These are phyloP conservation scores for Suillus variegatus DNA, from an alignment of 768 basidiomycete genomes.

Conservation along the genomic window DNA sequence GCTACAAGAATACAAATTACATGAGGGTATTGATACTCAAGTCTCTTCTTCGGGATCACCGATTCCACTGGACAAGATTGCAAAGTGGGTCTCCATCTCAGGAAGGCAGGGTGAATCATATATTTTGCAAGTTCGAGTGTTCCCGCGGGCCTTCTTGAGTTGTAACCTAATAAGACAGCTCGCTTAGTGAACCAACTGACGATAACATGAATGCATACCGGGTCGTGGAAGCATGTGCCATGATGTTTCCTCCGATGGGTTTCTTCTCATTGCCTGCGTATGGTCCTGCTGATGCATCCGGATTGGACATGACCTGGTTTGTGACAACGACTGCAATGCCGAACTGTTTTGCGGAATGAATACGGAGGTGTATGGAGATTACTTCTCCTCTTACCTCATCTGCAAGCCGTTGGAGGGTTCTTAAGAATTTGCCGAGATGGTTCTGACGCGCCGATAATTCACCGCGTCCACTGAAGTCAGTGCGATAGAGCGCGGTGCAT, in stretches of 20 bases:
- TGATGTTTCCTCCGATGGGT: slow-evolving; percentile 98
- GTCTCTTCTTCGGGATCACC: slow-evolving; percentile 92
- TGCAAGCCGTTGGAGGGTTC: slow-evolving; percentile 89
- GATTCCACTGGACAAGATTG: slow-evolving; percentile 89
- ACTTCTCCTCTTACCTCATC: slow-evolving; percentile 73
- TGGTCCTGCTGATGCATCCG: slow-evolving; percentile 89
- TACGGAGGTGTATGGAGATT: slow-evolving; percentile 9
- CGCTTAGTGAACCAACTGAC: slow-evolving; percentile 8
- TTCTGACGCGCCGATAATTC: slow-evolving; percentile 94
- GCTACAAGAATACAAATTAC: slow-evolving; percentile 2
- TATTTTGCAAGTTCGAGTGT: slow-evolving; percentile 93
- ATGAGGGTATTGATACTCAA: slow-evolving; percentile 29
- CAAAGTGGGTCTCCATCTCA: slow-evolving; percentile 94
- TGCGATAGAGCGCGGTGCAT: slow-evolving; percentile 92
- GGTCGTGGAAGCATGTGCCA: slow-evolving; percentile 98
- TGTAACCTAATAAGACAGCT: slow-evolving; percentile 58
- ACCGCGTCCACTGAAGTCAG: slow-evolving; percentile 93
- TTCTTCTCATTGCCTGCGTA: slow-evolving; percentile 94
- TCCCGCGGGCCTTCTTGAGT: slow-evolving; percentile 89
- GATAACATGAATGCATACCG: slow-evolving; percentile 49
- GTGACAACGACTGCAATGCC: slow-evolving; percentile 97
- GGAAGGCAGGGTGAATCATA: slow-evolving; percentile 98
- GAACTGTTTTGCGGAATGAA: slow-evolving; percentile 54
- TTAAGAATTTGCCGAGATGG: slow-evolving; percentile 93
- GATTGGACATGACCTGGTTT: slow-evolving; percentile 99